Evolutionary conservation across 805 yeast genomes (phyloP).

Genomic region (Yarrowia osloensis): DNA sequence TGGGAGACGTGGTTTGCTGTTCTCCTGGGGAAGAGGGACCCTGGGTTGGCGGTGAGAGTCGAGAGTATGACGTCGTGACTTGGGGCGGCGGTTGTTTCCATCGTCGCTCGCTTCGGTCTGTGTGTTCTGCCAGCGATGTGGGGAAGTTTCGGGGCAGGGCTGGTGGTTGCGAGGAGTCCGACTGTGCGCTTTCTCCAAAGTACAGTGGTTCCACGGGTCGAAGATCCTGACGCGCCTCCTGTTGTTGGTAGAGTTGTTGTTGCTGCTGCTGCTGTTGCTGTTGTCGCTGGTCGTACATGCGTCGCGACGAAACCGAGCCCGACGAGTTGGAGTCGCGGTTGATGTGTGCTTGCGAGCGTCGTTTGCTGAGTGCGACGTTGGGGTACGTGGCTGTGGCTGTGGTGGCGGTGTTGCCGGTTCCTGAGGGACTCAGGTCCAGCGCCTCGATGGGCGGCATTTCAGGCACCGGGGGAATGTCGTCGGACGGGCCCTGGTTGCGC

Average conservation of each 20-base stretch:
- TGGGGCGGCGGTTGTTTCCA: conserved; percentile 21
- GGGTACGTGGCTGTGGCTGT: conserved; percentile 1
- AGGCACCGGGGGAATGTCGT: conserved; percentile 20
- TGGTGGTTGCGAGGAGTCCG: background rate
- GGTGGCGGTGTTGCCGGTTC: conserved; percentile 15
- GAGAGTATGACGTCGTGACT: background rate
- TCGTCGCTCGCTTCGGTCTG: conserved; percentile 7
- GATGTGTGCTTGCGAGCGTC: conserved; percentile 17
- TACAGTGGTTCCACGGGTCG: background rate
- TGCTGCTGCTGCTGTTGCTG: background rate
- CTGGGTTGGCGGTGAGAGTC: conserved; percentile 1
- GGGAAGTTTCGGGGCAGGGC: background rate
- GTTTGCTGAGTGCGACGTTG: conserved; percentile 11
- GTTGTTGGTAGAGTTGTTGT: background rate
- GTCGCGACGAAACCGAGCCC: conserved; percentile 2
- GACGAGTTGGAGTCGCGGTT: conserved; percentile 8
- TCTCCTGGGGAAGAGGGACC: background rate
- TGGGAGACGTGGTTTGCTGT: background rate
- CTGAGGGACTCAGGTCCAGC: background rate
- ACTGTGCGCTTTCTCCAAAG: background rate
- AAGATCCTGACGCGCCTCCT: background rate
- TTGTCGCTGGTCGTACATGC: conserved; percentile 6
- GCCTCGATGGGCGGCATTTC: conserved; percentile 28
- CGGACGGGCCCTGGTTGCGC: conserved; percentile 20
- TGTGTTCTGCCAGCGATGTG: conserved; percentile 6